phyloP scores from a whole-genome alignment of 208 protist species.

The Wallacemonas rigidus region DNA sequence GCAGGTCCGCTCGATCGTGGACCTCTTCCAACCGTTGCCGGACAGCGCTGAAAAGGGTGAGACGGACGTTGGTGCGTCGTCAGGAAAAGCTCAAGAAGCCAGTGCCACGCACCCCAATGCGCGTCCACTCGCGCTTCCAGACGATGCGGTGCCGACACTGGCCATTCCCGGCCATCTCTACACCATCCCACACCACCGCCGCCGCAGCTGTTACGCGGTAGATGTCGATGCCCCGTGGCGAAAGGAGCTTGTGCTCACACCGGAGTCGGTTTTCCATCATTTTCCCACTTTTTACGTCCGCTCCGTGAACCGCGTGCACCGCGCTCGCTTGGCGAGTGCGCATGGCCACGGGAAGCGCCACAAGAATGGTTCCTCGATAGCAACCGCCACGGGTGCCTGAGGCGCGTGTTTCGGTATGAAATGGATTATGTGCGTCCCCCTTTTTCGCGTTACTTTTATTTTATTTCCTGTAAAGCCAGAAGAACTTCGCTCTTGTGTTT shows the following conservation, averaged over 20 bases:
- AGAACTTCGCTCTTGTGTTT: too few relatives aligned
- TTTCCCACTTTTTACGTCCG: slow-evolving; percentile 63
- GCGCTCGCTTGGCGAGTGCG: neutral
- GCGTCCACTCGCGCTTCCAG: slow-evolving; percentile 3
- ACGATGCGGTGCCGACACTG: slow-evolving; percentile 30
- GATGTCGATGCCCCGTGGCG: slow-evolving; percentile 28
- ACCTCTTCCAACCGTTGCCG: slow-evolving; percentile 30
- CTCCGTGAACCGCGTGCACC: slow-evolving; percentile 38
- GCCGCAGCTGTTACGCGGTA: slow-evolving; percentile 27
- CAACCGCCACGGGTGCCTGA: neutral
- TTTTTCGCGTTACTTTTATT: slow-evolving; percentile 14
- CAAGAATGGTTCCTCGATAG: neutral
- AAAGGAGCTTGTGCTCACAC: slow-evolving; percentile 22
- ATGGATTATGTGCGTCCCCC: neutral
- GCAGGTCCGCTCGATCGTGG: slow-evolving; percentile 52
- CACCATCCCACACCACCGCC: slow-evolving; percentile 22
- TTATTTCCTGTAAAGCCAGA: neutral
- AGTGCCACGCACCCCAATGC: neutral
- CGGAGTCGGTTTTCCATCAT: slow-evolving; percentile 41
- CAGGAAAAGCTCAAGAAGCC: slow-evolving; percentile 24
- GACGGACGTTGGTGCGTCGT: neutral
- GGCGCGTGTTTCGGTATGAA: too few relatives aligned
- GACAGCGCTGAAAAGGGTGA: neutral
- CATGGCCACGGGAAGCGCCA: neutral
- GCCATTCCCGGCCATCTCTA: slow-evolving; percentile 28